phyloP scores from a whole-genome alignment of 2,329 filamentous ascomycete species.

The Talaromyces sp. region DNA sequence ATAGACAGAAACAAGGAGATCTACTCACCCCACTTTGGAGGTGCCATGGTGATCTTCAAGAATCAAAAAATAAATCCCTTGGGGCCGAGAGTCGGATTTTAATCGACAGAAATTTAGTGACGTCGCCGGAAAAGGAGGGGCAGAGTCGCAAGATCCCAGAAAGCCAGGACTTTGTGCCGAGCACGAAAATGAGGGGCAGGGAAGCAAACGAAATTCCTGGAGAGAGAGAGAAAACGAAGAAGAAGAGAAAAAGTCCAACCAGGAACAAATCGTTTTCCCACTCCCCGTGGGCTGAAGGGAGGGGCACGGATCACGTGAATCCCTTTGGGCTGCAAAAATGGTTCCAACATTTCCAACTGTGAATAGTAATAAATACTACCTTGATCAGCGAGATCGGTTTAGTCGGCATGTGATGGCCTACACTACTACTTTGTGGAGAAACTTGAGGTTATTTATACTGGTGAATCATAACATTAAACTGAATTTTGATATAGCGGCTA shows the following conservation, averaged over 20 bases:
- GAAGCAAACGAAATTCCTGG: neutral
- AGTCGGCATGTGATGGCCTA: neutral
- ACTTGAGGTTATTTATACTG: neutral
- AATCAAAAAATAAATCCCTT: neutral
- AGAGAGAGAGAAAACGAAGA: neutral
- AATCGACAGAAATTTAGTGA: neutral
- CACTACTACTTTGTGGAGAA: neutral
- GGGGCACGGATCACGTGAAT: neutral
- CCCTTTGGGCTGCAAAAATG: neutral
- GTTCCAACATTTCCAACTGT: neutral
- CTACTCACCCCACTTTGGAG: conserved; percentile 48
- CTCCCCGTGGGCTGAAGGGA: neutral
- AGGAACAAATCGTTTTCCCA: neutral
- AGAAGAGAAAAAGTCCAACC: neutral
- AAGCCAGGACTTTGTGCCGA: neutral
- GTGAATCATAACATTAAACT: neutral
- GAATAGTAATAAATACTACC: neutral
- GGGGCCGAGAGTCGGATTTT: neutral
- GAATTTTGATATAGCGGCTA: neutral
- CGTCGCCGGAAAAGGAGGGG: neutral
- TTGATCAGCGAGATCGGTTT: neutral
- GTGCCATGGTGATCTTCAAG: conserved; percentile 34
- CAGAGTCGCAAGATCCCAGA: neutral
- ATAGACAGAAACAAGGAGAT: conserved; percentile 12
- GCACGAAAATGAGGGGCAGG: neutral